Percentiles rank a stretch among this genome's conserved stretches.
Conservation (phyloP, 2,329 filamentous ascomycete species). For the Triangularia verruculosa region DNA sequence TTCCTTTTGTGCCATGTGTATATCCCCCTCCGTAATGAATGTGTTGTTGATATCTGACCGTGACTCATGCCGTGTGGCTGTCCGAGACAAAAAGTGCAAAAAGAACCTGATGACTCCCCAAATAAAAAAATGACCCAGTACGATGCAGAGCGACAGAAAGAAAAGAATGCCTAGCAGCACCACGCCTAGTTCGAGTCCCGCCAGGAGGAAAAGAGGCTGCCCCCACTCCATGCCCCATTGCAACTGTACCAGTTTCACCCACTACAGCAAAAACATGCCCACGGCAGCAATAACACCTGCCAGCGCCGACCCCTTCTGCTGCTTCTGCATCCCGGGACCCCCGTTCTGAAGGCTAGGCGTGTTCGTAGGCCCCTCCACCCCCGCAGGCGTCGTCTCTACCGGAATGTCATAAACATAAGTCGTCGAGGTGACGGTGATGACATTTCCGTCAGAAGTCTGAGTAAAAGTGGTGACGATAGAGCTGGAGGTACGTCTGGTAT, state of each 20-base stretch:
- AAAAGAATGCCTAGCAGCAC: not conserved
- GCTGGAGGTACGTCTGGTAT: constrained; percentile 29
- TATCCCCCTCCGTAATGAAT: not conserved
- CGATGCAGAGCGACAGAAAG: constrained; percentile 7
- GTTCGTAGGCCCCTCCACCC: constrained; percentile 32
- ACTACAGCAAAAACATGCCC: constrained; percentile 12
- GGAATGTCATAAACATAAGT: constrained; percentile 47
- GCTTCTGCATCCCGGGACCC: constrained; percentile 16
- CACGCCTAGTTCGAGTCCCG: not conserved
- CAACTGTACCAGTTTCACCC: not conserved
- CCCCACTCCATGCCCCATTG: not conserved
- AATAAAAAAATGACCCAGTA: not conserved
- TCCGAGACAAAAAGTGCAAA: not conserved
- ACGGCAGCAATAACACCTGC: constrained; percentile 15
- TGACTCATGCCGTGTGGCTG: not conserved
- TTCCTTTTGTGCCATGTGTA: not conserved
- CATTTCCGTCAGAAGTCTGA: constrained; percentile 45
- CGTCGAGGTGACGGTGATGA: constrained; percentile 48
- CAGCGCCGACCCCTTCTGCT: constrained; percentile 11
- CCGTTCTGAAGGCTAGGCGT: constrained; percentile 35
- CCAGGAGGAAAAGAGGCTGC: not conserved
- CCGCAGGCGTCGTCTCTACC: constrained; percentile 27
- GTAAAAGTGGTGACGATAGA: constrained; percentile 40
- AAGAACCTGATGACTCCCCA: not conserved
- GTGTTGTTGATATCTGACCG: not conserved